Evolutionary conservation across 306 rosid species (phyloP), one percentile per base, ranked within the genome.

Genomic region (Crataegus laevigata): DNA sequence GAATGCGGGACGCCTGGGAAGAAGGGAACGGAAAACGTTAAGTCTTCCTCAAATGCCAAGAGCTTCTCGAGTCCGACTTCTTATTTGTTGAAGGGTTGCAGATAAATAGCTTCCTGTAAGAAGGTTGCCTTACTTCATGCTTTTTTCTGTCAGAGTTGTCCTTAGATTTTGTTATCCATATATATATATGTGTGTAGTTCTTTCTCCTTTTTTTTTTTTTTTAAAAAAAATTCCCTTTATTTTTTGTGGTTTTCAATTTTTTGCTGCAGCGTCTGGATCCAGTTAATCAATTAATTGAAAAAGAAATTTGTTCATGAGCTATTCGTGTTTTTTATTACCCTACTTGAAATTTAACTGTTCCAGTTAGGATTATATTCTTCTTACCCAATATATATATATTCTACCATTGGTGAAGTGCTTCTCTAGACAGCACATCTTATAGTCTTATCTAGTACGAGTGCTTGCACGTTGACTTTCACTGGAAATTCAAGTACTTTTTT

Each of bases 1-100:
- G 99, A 92, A 82, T 96, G 99, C 60, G 99, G 82, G 75, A 80
- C 94, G 29, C 98, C 98, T 2, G 89, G 81, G 47, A 89, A 84
- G 81, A 90, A 85, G 81, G 92, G 78, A 69, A 66, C 58, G 7
- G 96, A 89, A 11, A 73, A 70, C 18, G 82, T 84, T 45, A 96
- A 87, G 82, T 76, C 54, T 47, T 17, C 92, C 19, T 81, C 89
- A 4, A 75, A 69, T 54, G 79, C 86, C 51, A 42, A 75, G 32
- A 80, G 74, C 85, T 71, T 87, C 60, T 83, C 92, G 21, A 92
- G 97, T 55, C 91, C 98, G 36, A 85, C 97, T 45, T 82, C 96
- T 1, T 80, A 92, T 84, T 82, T 96, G 85, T 83, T 96, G 86
- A 90, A 90, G 74, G 84, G 87, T 47, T 90, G 91, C 90, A 89